Evolutionary conservation across 2,329 filamentous ascomycete genomes (phyloP).

Genomic region (Didymella lethalis): DNA sequence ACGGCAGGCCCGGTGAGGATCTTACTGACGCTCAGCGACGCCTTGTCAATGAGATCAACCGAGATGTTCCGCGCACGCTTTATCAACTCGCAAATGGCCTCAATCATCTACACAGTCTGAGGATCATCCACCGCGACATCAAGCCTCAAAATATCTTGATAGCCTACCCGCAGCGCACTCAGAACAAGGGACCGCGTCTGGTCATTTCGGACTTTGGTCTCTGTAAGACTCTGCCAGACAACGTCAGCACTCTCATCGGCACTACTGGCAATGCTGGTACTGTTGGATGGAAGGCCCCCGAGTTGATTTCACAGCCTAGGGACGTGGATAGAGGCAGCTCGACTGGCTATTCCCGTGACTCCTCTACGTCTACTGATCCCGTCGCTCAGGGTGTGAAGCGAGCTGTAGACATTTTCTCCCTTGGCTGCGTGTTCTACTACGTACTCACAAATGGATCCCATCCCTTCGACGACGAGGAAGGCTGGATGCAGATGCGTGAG

Average conservation of each 20-base stretch:
- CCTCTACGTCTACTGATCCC: conserved; percentile 50
- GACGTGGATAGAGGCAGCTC: conserved; percentile 53
- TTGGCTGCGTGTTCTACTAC: conserved; percentile 98
- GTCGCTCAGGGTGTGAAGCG: conserved; percentile 82
- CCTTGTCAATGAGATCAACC: conserved; percentile 75
- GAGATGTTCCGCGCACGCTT: conserved; percentile 79
- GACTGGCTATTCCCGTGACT: conserved; percentile 54
- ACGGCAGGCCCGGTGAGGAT: conserved; percentile 56
- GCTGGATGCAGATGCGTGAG: conserved; percentile 84
- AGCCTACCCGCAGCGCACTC: conserved; percentile 70
- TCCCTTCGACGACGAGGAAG: conserved; percentile 91
- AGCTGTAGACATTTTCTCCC: conserved; percentile 95
- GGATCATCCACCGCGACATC: conserved; percentile 95
- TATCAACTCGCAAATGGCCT: conserved; percentile 91
- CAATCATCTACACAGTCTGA: conserved; percentile 84
- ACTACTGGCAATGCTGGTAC: conserved; percentile 95
- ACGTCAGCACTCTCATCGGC: conserved; percentile 92
- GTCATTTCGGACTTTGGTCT: conserved; percentile 97
- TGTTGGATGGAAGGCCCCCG: conserved; percentile 94
- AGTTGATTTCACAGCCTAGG: conserved; percentile 73
- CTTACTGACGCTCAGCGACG: conserved; percentile 68
- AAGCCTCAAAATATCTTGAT: conserved; percentile 98
- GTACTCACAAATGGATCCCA: conserved; percentile 93
- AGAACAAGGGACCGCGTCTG: conserved; percentile 76
- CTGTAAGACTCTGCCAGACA: conserved; percentile 95